A percentile compares a stretch with the other conserved stretches of the same genome.
phyloP scores from a whole-genome alignment of 768 basidiomycete species.

The Podaxis sp. region DNA sequence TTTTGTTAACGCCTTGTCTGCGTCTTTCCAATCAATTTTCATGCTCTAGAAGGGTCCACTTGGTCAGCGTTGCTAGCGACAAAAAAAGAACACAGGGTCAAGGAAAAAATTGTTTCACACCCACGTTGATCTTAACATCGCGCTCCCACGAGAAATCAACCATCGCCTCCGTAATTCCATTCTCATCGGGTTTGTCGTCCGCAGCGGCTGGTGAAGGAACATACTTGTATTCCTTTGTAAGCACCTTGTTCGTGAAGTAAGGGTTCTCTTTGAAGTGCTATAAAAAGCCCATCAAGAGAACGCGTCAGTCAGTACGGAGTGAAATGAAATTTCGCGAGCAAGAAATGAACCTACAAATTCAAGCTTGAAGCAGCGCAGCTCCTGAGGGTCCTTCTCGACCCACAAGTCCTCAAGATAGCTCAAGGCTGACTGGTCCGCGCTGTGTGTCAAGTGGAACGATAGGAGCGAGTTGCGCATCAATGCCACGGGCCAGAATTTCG shows the following conservation, averaged over 20 bases:
- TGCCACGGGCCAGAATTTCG: conserved; percentile 84
- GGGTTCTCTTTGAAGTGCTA: conserved; percentile 87
- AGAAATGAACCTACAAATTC: conserved; percentile 69
- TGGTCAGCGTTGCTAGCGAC: not conserved
- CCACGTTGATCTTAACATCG: conserved; percentile 64
- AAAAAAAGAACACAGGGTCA: not conserved
- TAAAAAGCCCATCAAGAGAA: conserved; percentile 1
- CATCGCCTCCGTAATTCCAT: conserved; percentile 76
- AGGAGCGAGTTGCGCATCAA: conserved; percentile 69
- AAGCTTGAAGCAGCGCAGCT: conserved; percentile 78
- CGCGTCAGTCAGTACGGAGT: not conserved
- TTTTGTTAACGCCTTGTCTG: conserved; percentile 73
- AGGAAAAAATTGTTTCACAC: conserved; percentile 16
- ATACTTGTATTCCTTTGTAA: conserved; percentile 83
- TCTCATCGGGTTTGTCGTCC: conserved; percentile 56
- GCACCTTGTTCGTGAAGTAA: conserved; percentile 67
- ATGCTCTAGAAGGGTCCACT: conserved; percentile 35
- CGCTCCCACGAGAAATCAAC: conserved; percentile 78
- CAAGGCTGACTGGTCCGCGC: conserved; percentile 75
- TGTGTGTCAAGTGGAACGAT: conserved; percentile 64
- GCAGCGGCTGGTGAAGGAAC: conserved; percentile 47
- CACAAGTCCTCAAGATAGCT: conserved; percentile 84
- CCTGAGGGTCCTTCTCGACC: conserved; percentile 66
- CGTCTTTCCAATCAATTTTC: conserved; percentile 80
- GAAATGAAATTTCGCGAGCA: not conserved